Conservation (phyloP, 352 stramenopile species). For the Hyaloperonospora brassicae region DNA sequence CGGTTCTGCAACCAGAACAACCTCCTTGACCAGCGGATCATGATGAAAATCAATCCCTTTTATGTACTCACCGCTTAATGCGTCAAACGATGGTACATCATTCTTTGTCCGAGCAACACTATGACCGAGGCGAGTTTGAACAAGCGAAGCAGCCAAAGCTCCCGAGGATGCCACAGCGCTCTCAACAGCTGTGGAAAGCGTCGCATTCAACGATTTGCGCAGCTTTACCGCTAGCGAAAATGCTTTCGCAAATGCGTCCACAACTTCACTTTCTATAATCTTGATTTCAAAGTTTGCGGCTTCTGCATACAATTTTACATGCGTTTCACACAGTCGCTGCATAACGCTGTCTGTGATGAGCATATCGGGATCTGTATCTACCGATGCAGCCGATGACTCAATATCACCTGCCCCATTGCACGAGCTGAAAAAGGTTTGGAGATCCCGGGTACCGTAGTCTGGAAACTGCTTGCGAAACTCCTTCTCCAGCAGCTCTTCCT, state of each 20-base stretch:
- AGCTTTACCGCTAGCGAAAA: constrained; percentile 67
- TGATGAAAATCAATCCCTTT: constrained; percentile 89
- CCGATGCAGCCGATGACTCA: constrained; percentile 8
- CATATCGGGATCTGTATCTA: constrained; percentile 29
- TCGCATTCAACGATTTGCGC: constrained; percentile 56
- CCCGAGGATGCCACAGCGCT: constrained; percentile 42
- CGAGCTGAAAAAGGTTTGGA: constrained; percentile 51
- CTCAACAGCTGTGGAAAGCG: constrained; percentile 37
- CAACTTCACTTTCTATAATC: constrained; percentile 37
- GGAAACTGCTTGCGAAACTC: constrained; percentile 91
- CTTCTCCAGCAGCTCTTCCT: constrained; percentile 79
- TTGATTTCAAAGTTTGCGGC: constrained; percentile 36
- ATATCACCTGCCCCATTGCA: constrained; percentile 25
- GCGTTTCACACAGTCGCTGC: constrained; percentile 61
- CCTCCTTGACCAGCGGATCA: constrained; percentile 90
- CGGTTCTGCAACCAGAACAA: constrained; percentile 80
- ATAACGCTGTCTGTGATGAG: constrained; percentile 70
- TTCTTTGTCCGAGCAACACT: constrained; percentile 21
- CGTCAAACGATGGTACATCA: constrained; percentile 41
- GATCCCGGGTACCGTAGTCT: constrained; percentile 77
- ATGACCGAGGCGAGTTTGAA: constrained; percentile 56
- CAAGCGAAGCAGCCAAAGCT: constrained; percentile 57
- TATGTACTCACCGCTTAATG: constrained; percentile 71
- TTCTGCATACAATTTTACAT: constrained; percentile 60
- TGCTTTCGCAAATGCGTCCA: constrained; percentile 56